A percentile compares a stretch with the other conserved stretches of the same genome.
These are phyloP conservation scores for Paraurostyla sp. DNA, from an alignment of 73 alveolate species.

Conservation along the genomic window DNA sequence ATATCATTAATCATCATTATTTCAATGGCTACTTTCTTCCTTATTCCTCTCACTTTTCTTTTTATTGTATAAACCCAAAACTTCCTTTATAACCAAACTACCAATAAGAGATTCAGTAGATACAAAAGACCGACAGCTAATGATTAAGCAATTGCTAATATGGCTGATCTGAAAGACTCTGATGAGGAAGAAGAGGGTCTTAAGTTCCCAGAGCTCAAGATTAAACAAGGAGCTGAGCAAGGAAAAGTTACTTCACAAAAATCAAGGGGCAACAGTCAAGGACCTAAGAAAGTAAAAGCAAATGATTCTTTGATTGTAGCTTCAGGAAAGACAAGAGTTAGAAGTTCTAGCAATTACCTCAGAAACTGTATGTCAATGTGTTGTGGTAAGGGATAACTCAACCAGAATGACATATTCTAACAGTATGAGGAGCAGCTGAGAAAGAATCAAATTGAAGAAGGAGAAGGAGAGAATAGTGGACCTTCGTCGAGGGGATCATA, in stretches of 20 bases:
- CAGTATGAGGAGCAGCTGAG: background rate
- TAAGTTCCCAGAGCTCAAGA: background rate
- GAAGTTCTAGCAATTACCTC: background rate
- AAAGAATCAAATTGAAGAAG: background rate
- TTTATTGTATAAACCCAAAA: slow-evolving; percentile 17
- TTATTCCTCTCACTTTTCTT: slow-evolving; percentile 46
- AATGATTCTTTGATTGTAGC: background rate
- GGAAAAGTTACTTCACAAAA: background rate
- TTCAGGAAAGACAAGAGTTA: background rate
- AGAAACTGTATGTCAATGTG: slow-evolving; percentile 42
- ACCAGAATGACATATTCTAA: background rate
- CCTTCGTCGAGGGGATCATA: background rate
- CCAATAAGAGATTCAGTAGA: slow-evolving; percentile 53
- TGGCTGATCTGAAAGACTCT: slow-evolving; percentile 11
- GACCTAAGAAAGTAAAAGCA: background rate
- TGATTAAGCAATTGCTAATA: slow-evolving; percentile 6
- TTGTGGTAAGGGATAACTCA: background rate
- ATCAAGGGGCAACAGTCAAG: background rate
- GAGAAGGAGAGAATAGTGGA: background rate
- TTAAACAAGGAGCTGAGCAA: background rate
- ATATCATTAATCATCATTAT: background rate
- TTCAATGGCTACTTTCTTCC: slow-evolving; percentile 36
- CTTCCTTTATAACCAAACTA: slow-evolving; percentile 45
- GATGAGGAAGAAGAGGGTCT: slow-evolving; percentile 31
- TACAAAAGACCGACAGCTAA: slow-evolving; percentile 32